Evolutionary conservation across 352 stramenopile genomes (phyloP).

Genomic region (Discostella stelligera): DNA sequence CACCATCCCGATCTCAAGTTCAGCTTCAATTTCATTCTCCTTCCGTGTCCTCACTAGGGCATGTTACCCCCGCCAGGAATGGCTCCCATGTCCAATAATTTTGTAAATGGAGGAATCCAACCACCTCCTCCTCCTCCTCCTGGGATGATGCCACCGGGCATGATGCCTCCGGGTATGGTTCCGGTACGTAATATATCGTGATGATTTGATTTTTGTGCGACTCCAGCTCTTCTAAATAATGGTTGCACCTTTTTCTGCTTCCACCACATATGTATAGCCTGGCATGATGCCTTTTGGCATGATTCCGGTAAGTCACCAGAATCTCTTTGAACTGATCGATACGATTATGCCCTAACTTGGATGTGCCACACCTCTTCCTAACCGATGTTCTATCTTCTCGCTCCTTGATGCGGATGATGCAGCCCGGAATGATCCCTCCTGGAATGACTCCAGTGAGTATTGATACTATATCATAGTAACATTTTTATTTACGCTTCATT

Average conservation of each 20-base stretch:
- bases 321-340: not conserved
- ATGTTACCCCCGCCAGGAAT: constrained; percentile 38
- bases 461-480: not conserved
- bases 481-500: not conserved
- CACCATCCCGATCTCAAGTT: not conserved
- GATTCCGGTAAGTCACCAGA: not conserved
- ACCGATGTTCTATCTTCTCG: not conserved
- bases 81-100: constrained; percentile 12
- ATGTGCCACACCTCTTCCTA: not conserved
- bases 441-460: constrained; percentile 1
- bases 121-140: constrained; percentile 12
- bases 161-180: constrained; percentile 29
- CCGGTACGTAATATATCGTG: not conserved
- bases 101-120: not conserved
- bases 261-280: not conserved
- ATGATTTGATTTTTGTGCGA: not conserved
- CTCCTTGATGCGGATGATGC: not conserved
- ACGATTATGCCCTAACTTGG: not conserved
- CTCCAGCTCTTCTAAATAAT: not conserved
- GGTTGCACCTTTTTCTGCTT: not conserved
- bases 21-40: too few relatives aligned
- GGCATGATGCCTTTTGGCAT: not conserved
- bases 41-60: not conserved
- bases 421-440: constrained; percentile 5
- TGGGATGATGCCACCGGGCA: constrained; percentile 28